Conservation (phyloP, 148 eudicot species). For the Spergularia marina region DNA sequence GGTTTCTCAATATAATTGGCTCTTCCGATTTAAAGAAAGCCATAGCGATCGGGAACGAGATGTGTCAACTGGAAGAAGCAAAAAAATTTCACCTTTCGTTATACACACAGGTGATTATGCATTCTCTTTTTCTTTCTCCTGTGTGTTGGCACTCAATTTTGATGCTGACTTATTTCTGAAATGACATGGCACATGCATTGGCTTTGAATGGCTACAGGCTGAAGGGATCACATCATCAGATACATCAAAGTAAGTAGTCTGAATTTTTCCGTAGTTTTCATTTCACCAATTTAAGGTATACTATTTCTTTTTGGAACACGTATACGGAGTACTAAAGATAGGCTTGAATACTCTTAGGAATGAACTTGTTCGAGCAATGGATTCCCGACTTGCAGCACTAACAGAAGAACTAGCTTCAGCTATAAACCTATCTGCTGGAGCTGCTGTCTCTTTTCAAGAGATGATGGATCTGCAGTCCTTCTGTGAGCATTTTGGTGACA, state of each 20-base stretch:
- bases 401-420: slow-evolving; percentile 62
- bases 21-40: slow-evolving; percentile 52
- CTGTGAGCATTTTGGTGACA: slow-evolving; percentile 63
- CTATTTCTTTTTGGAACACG: not conserved
- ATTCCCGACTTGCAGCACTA: slow-evolving; percentile 69
- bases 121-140: not conserved
- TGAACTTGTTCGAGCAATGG: slow-evolving; percentile 87
- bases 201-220: slow-evolving; percentile 42
- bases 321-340: slow-evolving; percentile 29
- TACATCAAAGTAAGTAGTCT: slow-evolving; percentile 66
- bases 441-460: slow-evolving; percentile 43
- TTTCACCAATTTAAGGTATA: not conserved
- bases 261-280: not conserved
- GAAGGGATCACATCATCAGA: slow-evolving; percentile 52
- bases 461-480: slow-evolving; percentile 53
- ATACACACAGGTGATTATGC: slow-evolving; percentile 52
- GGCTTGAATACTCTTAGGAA: slow-evolving; percentile 50
- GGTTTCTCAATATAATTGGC: slow-evolving; percentile 66
- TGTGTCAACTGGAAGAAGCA: slow-evolving; percentile 80
- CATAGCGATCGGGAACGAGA: slow-evolving; percentile 51
- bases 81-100: slow-evolving; percentile 81
- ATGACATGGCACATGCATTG: slow-evolving; percentile 11
- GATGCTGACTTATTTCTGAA: slow-evolving; percentile 11
- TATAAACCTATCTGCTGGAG: slow-evolving; percentile 61
- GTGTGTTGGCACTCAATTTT: slow-evolving; percentile 21